Evolutionary conservation across 768 basidiomycete genomes (phyloP).

Genomic region (Boletellus emodensis): DNA sequence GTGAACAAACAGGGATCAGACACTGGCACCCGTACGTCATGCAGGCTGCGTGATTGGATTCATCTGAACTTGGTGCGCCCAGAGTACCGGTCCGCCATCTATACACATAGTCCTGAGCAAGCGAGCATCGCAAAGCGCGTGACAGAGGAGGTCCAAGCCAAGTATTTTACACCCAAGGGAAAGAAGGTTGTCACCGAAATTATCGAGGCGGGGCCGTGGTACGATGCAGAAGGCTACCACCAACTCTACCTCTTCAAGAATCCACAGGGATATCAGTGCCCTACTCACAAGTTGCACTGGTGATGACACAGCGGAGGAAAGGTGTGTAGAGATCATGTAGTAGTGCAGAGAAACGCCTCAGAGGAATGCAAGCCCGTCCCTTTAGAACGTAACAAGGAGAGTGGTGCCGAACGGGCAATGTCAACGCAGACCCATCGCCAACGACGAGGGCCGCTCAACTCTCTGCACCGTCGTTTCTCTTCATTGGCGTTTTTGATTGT

Average conservation of each 20-base stretch:
- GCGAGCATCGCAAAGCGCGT: constrained; percentile 66
- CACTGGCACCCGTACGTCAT: constrained; percentile 65
- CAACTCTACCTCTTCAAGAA: constrained; percentile 79
- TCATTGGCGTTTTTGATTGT: constrained; percentile 49
- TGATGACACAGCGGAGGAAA: constrained; percentile 23
- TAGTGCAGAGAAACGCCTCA: constrained; percentile 43
- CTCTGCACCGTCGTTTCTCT: constrained; percentile 54
- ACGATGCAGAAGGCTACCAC: constrained; percentile 78
- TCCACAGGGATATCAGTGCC: constrained; percentile 87
- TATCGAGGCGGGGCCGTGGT: constrained; percentile 68
- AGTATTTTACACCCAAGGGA: constrained; percentile 72
- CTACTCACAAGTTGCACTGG: constrained; percentile 85
- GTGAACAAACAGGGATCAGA: constrained; percentile 76
- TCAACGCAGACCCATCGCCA: constrained; percentile 45
- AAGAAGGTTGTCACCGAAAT: constrained; percentile 79
- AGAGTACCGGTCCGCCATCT: constrained; percentile 96
- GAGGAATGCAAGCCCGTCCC: constrained; percentile 54
- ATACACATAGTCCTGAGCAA: constrained; percentile 74
- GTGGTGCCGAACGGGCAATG: constrained; percentile 64
- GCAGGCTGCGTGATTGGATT: not conserved
- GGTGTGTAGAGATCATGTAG: not conserved
- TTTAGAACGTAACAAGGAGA: constrained; percentile 53
- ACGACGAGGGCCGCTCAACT: constrained; percentile 46
- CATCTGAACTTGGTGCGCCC: constrained; percentile 1
- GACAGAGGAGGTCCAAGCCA: constrained; percentile 77